Conservation (phyloP, 148 eudicot genomes). For the Silene latifolia region DNA sequence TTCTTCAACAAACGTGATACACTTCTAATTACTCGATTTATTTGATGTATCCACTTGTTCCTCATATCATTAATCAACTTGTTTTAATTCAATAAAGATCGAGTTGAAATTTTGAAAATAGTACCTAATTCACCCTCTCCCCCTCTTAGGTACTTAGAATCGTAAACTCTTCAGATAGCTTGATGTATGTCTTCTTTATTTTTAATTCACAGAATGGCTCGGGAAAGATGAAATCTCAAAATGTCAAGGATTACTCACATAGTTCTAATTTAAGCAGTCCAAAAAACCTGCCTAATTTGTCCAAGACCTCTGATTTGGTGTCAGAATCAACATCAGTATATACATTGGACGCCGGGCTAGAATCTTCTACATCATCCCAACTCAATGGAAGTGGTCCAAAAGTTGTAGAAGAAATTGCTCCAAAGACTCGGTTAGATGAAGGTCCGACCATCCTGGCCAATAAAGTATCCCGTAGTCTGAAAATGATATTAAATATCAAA, state of each 20-base stretch:
- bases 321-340: conserved; percentile 29
- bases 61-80: no score
- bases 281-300: conserved; percentile 25
- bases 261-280: conserved; percentile 29
- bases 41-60: no score
- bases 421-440: conserved; percentile 16
- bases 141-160: no score
- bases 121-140: no score
- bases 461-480: conserved; percentile 18
- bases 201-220: conserved; percentile 25
- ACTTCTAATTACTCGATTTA: no score
- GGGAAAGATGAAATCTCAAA: conserved; percentile 17
- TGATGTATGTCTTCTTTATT: neutral
- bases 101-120: no score
- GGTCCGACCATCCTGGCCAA: conserved; percentile 13
- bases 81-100: no score
- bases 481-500: conserved; percentile 24
- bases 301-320: conserved; percentile 23
- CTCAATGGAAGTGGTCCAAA: conserved; percentile 19
- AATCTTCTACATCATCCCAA: conserved; percentile 27
- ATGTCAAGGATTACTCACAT: conserved; percentile 23
- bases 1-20: no score
- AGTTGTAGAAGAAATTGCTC: conserved; percentile 19
- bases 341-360: conserved; percentile 21
- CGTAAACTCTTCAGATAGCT: neutral